phyloP scores from a whole-genome alignment of 768 basidiomycete genomes.

The Suillus cothurnatus region DNA sequence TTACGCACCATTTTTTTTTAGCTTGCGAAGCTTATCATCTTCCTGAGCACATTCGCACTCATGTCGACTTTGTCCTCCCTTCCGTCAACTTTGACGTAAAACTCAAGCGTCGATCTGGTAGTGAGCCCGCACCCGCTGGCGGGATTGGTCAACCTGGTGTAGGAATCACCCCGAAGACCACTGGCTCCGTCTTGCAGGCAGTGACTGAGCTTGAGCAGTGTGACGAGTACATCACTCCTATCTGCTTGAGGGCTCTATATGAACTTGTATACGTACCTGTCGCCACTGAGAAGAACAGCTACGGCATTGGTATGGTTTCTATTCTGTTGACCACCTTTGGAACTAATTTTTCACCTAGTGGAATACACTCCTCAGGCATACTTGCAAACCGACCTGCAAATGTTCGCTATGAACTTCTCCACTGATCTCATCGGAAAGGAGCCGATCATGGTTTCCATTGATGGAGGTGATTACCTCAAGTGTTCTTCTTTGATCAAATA shows the following conservation, averaged over 20 bases:
- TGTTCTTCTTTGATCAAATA: neutral
- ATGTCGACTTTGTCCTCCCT: constrained; percentile 37
- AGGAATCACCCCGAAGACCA: constrained; percentile 20
- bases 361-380: constrained; percentile 38
- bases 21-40: constrained; percentile 38
- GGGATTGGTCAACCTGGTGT: constrained; percentile 20
- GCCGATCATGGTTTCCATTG: constrained; percentile 36
- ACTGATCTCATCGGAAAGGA: constrained; percentile 23
- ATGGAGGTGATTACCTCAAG: constrained; percentile 31
- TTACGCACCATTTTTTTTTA: constrained; percentile 10
- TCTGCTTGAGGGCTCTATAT: constrained; percentile 33
- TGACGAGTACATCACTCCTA: constrained; percentile 32
- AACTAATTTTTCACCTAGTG: constrained; percentile 20
- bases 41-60: constrained; percentile 31
- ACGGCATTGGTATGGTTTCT: constrained; percentile 31
- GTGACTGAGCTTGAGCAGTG: constrained; percentile 21
- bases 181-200: constrained; percentile 16
- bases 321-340: neutral
- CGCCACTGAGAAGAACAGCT: constrained; percentile 32
- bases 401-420: constrained; percentile 35
- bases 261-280: constrained; percentile 22
- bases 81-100: constrained; percentile 35
- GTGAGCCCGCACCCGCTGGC: constrained; percentile 9
- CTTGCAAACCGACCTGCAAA: constrained; percentile 30
- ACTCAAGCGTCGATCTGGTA: constrained; percentile 20